Evolutionary conservation across 2,329 filamentous ascomycete genomes (phyloP).

Genomic region (Beauveria brongniartii): DNA sequence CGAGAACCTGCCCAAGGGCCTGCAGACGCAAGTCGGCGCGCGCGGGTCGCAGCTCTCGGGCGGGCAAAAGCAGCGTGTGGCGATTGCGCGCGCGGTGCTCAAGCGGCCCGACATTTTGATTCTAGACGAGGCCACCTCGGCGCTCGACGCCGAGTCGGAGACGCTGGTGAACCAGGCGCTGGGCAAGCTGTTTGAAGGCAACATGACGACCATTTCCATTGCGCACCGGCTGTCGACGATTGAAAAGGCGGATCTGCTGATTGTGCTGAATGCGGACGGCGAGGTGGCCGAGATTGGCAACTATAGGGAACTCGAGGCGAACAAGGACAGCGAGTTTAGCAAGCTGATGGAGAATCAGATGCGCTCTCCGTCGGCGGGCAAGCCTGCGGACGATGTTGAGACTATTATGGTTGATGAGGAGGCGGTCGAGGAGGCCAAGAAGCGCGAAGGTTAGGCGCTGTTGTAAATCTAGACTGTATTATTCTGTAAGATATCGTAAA

Average conservation of each 20-base stretch:
- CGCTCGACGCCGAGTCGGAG: constrained; percentile 94
- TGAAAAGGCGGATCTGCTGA: constrained; percentile 88
- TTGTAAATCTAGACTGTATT: too few species aligned
- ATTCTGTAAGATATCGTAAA: too few species aligned
- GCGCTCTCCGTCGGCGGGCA: constrained; percentile 18
- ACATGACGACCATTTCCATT: constrained; percentile 95
- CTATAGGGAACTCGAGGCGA: constrained; percentile 65
- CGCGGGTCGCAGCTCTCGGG: constrained; percentile 90
- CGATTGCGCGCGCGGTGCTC: constrained; percentile 87
- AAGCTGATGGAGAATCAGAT: constrained; percentile 99
- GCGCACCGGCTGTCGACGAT: constrained; percentile 94
- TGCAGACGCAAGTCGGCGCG: constrained; percentile 92
- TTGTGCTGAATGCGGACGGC: constrained; percentile 80
- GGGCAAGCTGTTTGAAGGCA: constrained; percentile 67
- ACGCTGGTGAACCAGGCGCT: constrained; percentile 92
- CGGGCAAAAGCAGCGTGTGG: constrained; percentile 95
- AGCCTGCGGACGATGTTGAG: not conserved
- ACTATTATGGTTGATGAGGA: not conserved
- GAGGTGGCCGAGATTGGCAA: constrained; percentile 85
- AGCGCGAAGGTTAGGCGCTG: too few species aligned
- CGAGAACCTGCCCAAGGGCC: constrained; percentile 86
- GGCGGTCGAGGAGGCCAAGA: not conserved
- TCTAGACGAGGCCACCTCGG: constrained; percentile 94
- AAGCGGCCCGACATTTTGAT: constrained; percentile 97
- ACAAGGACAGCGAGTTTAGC: constrained; percentile 78